A percentile compares a stretch with the other conserved stretches of the same genome.
These are phyloP conservation scores for Phytophthora melonis DNA, from an alignment of 352 stramenopile species.

Conservation along the genomic window DNA sequence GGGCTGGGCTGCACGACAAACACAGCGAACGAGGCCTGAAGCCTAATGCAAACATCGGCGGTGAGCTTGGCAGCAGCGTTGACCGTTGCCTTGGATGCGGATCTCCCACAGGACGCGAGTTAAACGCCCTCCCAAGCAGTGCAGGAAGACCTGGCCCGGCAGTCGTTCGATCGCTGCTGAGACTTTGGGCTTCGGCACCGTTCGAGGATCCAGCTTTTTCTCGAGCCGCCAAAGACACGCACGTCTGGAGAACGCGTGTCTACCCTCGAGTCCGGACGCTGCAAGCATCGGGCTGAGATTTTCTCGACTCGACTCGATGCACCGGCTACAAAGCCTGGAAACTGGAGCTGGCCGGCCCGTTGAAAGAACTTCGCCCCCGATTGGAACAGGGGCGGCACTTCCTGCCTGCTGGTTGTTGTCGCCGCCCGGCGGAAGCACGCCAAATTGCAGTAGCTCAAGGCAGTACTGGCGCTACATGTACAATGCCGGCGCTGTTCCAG, in stretches of 20 bases:
- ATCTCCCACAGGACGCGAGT: too few relatives aligned
- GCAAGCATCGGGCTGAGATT: conserved; percentile 10
- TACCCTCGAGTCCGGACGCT: conserved; percentile 13
- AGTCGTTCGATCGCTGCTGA: not conserved
- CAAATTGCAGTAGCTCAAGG: too few relatives aligned
- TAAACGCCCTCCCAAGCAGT: too few relatives aligned
- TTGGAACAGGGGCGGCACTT: not conserved
- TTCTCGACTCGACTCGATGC: not conserved
- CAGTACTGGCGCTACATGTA: not conserved
- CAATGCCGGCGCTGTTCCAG: not conserved
- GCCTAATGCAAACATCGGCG: too few relatives aligned
- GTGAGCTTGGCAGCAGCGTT: too few relatives aligned
- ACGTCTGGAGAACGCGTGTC: conserved; percentile 20
- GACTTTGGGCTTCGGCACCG: not conserved
- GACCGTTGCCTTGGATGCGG: too few relatives aligned
- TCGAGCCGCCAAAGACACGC: conserved; percentile 18
- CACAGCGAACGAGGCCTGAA: too few relatives aligned
- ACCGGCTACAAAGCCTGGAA: not conserved
- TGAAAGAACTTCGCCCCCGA: conserved; percentile 1
- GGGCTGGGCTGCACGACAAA: too few relatives aligned
- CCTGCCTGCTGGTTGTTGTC: conserved; percentile 2
- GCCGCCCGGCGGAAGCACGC: not conserved
- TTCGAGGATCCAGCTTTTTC: conserved; percentile 17
- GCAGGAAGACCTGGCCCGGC: not conserved
- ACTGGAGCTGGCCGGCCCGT: not conserved